Evolutionary conservation across 495 filamentous ascomycete species (phyloP), one percentile per base, ranked within the genome.

Genomic region (Podospora comata): DNA sequence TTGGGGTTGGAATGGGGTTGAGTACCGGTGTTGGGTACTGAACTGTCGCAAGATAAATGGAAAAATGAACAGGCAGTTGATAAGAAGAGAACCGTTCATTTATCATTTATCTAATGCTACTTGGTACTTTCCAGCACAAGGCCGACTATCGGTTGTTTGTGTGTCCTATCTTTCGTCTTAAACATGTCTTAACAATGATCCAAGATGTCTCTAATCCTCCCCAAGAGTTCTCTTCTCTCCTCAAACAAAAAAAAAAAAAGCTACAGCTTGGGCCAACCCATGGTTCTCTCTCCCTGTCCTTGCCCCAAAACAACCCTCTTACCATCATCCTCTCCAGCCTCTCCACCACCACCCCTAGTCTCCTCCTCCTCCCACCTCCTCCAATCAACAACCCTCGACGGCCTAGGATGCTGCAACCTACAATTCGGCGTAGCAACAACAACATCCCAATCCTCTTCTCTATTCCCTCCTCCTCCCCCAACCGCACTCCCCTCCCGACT

Each of bases 1-100:
- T 96, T 75, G 89, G 86, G 3, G 81, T 79, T 60, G 92, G 92
- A 0, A 92, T 97, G 91, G 92, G 90, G 3, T 73, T 79, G n/a
- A 54, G 18, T 27, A 28, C 56, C 13, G 39, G 39, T 48, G 39
- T 48, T 48, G 39, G 39, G 9, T 48, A 48, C 39, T 48, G 13
- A 13, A 32, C 30, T 1, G 23, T 23, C 23, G 34, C 34, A 5
- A 39, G 34, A 39, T 11, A 39, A 11, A 39, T 39, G 6, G 11
- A 1, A 48, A 16, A 3, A 48, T 18, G 0, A 48, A 11, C 9
- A 48, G 39, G 13, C 39, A 48, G 39, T 48, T 48, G 13, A 48
- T 3, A 48, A 48, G 13, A 48, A 11, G 1, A 48, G 9, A 48
- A 48, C 1, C 39, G 13, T 48, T 48, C 6, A 48, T 48, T 13